phyloP scores from a whole-genome alignment of 164 flowering plant genomes.

The Tetrastigma voinierianum region DNA sequence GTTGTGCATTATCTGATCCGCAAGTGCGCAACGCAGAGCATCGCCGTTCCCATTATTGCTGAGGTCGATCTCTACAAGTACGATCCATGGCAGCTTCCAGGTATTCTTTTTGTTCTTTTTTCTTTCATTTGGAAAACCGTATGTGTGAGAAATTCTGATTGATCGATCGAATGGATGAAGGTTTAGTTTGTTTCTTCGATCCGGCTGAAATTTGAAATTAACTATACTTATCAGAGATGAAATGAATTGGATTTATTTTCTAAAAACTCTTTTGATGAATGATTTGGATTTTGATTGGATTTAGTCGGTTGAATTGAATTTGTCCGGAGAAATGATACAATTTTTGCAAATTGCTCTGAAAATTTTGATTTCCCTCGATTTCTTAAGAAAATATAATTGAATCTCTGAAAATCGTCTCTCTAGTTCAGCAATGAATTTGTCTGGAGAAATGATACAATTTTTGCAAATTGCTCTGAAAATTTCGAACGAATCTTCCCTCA shows the following conservation, averaged over 20 bases:
- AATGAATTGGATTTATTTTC: no score
- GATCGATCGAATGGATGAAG: background rate
- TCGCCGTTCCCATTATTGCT: constrained; percentile 59
- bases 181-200: no score
- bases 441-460: no score
- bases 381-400: background rate
- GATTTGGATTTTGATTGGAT: no score
- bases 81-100: constrained; percentile 70
- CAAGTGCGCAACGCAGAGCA: constrained; percentile 39
- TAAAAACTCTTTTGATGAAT: no score
- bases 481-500: background rate
- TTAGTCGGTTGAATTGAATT: no score
- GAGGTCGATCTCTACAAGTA: constrained; percentile 71
- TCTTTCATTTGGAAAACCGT: background rate
- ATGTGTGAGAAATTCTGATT: background rate
- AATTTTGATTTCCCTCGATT: background rate
- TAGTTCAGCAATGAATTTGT: no score
- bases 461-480: background rate
- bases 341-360: background rate
- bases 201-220: no score
- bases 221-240: no score
- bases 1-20: constrained; percentile 54
- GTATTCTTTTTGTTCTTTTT: constrained; percentile 15
- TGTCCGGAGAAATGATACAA: no score
- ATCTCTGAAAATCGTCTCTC: no score